Percentiles rank a stretch among this genome's conserved stretches.
These are phyloP conservation scores for Hygrophoropsis aurantiaca DNA, from an alignment of 768 basidiomycete genomes.

Conservation along the genomic window DNA sequence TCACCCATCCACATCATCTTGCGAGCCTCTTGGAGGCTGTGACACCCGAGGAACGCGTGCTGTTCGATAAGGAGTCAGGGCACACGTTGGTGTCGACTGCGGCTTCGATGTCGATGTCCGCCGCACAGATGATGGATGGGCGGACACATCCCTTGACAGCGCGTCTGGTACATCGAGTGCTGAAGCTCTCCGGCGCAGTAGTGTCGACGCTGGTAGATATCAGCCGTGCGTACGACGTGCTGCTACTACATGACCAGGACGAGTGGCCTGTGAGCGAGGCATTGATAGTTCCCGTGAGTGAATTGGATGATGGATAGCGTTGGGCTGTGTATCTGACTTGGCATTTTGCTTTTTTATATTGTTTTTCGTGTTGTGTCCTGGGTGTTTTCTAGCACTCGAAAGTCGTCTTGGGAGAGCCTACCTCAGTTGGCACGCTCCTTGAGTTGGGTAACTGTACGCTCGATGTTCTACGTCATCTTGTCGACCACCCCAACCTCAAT, in stretches of 20 bases:
- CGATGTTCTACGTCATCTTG: constrained; percentile 70
- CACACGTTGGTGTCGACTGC: constrained; percentile 18
- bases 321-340: too few species aligned
- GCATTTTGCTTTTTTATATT: constrained; percentile 13
- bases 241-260: constrained; percentile 59
- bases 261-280: constrained; percentile 74
- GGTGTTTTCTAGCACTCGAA: constrained; percentile 67
- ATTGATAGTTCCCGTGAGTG: constrained; percentile 72
- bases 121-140: constrained; percentile 55
- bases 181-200: constrained; percentile 68
- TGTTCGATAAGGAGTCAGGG: constrained; percentile 60
- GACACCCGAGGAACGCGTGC: constrained; percentile 68
- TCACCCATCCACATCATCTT: constrained; percentile 89
- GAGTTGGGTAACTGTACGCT: constrained; percentile 78
- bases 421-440: constrained; percentile 84
- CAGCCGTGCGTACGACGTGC: constrained; percentile 66
- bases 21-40: constrained; percentile 79
- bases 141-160: constrained; percentile 71
- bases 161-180: constrained; percentile 69
- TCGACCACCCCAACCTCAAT: constrained; percentile 63
- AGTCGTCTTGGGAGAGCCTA: constrained; percentile 76
- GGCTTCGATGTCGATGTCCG: constrained; percentile 29
- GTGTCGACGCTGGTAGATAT: constrained; percentile 68
- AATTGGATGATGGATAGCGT: too few species aligned
- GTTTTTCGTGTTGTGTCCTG: neutral